These are phyloP conservation scores for Ophiosphaerella herpotricha DNA, from an alignment of 2,329 filamentous ascomycete genomes.

Conservation along the genomic window DNA sequence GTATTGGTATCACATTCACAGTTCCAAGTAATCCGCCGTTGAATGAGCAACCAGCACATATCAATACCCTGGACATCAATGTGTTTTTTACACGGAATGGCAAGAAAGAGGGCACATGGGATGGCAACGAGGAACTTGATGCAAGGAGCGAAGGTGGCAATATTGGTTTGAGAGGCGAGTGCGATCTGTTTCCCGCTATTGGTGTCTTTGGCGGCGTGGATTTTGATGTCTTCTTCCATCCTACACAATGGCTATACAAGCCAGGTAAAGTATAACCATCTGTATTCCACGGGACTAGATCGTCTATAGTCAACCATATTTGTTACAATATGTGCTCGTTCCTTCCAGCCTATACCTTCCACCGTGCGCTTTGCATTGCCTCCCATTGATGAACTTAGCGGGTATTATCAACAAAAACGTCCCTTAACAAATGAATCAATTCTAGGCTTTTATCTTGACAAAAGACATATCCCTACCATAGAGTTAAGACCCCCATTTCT, in stretches of 20 bases:
- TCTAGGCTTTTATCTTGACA: conserved; percentile 7
- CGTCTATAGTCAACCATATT: background rate
- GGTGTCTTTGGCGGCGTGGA: conserved; percentile 71
- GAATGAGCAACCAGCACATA: conserved; percentile 33
- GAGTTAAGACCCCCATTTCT: no score
- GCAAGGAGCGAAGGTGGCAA: conserved; percentile 64
- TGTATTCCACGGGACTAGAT: background rate
- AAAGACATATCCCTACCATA: no score
- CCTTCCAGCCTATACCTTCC: conserved; percentile 9
- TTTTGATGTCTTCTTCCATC: conserved; percentile 69
- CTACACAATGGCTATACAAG: conserved; percentile 61
- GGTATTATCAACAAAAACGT: conserved; percentile 51
- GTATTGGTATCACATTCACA: conserved; percentile 70
- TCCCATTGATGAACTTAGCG: conserved; percentile 30
- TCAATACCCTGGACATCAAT: conserved; percentile 54
- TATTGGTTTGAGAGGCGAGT: conserved; percentile 69
- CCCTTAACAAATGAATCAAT: conserved; percentile 59
- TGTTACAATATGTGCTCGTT: background rate
- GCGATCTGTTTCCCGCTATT: conserved; percentile 72
- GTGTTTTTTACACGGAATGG: conserved; percentile 76
- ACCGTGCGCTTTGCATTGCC: conserved; percentile 6
- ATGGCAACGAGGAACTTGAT: conserved; percentile 76
- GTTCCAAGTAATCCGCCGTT: conserved; percentile 44
- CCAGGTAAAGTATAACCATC: conserved; percentile 20
- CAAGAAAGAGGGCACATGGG: conserved; percentile 64